Evolutionary conservation across 1,284 basidiomycete species (phyloP).

Genomic region (Tilletia setariae): DNA sequence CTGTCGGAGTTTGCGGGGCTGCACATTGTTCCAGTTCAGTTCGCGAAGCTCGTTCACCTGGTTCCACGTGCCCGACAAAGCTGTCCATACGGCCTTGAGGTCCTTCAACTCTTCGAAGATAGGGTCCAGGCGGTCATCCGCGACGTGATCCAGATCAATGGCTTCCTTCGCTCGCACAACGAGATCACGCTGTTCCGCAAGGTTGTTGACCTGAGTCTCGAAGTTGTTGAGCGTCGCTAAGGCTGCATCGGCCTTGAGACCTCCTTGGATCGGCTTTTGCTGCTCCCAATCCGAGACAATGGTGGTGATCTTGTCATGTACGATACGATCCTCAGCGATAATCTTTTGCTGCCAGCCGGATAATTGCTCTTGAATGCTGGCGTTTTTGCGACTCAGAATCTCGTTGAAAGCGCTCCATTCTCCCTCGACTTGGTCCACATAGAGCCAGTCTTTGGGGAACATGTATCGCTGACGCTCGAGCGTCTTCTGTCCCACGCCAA

Average conservation of each 20-base stretch:
- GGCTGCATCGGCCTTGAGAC: conserved; percentile 88
- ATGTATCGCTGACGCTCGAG: conserved; percentile 94
- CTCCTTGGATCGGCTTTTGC: conserved; percentile 90
- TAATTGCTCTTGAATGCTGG: conserved; percentile 95
- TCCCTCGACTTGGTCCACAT: conserved; percentile 92
- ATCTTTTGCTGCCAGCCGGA: conserved; percentile 96
- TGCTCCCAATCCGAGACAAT: conserved; percentile 90
- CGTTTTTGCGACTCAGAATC: conserved; percentile 94
- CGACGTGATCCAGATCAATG: conserved; percentile 82
- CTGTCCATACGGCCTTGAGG: conserved; percentile 97
- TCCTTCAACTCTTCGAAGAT: conserved; percentile 93
- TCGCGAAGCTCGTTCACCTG: conserved; percentile 87
- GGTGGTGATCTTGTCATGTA: conserved; percentile 67
- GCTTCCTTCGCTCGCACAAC: conserved; percentile 95
- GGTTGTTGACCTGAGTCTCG: conserved; percentile 79
- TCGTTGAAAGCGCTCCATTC: conserved; percentile 99
- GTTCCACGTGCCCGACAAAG: conserved; percentile 92
- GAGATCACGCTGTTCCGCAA: conserved; percentile 89
- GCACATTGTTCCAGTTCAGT: conserved; percentile 75
- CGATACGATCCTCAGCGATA: conserved; percentile 95
- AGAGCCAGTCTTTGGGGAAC: conserved; percentile 95
- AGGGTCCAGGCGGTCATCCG: conserved; percentile 85
- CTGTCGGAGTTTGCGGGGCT: conserved; percentile 89
- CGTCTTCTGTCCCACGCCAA: conserved; percentile 90
- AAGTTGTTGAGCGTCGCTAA: conserved; percentile 93